Conservation (phyloP, 371 early-diverging fungal genomes). For the Sporodiniella umbellata region DNA sequence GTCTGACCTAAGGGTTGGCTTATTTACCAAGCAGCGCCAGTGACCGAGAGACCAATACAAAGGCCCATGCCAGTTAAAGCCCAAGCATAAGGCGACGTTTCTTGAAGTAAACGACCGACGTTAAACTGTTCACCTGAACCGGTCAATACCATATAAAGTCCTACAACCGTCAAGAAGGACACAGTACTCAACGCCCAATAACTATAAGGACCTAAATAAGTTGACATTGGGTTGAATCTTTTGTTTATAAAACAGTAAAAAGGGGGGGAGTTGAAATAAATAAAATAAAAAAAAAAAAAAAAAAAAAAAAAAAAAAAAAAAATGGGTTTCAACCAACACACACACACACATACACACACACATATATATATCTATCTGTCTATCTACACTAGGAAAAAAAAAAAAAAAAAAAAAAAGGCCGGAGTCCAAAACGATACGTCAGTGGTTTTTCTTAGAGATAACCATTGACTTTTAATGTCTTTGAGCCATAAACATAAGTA, state of each 20-base stretch:
- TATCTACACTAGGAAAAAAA: conserved; percentile 1
- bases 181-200: conserved; percentile 28
- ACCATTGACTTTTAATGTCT: conserved; percentile 41
- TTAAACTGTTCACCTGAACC: conserved; percentile 84
- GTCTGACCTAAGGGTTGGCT: conserved; percentile 1
- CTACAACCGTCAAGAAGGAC: conserved; percentile 40
- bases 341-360: too few relatives aligned
- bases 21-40: conserved; percentile 95
- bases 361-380: too few relatives aligned
- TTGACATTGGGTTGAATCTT: too few relatives aligned
- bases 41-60: conserved; percentile 86
- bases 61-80: conserved; percentile 82
- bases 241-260: conserved; percentile 1
- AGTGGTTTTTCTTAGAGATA: conserved; percentile 19
- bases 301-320: neutral
- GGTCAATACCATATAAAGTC: conserved; percentile 83
- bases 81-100: conserved; percentile 89
- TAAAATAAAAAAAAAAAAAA: conserved; percentile 2
- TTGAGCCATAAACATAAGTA: conserved; percentile 43
- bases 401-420: conserved; percentile 1
- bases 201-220: conserved; percentile 13
- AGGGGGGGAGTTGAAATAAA: neutral
- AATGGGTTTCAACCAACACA: too few relatives aligned
- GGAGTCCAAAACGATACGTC: too few relatives aligned
- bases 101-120: conserved; percentile 75